Conservation (phyloP, 1,284 basidiomycete genomes). For the Ustilago bromivora region DNA sequence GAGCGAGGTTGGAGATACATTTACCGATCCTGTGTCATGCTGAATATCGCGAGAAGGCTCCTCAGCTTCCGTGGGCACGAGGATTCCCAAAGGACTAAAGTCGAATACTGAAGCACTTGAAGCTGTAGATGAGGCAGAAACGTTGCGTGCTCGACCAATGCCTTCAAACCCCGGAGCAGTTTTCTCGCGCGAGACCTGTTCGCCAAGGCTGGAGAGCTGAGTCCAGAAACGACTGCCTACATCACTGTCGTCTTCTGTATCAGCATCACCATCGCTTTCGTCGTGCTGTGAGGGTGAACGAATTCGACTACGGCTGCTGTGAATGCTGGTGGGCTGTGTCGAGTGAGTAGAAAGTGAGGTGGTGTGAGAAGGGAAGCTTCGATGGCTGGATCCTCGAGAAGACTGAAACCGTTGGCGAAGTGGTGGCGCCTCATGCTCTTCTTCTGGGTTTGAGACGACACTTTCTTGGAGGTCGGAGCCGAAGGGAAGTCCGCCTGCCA, state of each 20-base stretch:
- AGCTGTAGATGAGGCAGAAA: conserved; percentile 17
- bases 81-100: conserved; percentile 31
- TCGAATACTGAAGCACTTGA: conserved; percentile 30
- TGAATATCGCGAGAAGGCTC: background rate
- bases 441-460: background rate
- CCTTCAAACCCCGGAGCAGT: background rate
- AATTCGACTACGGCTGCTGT: conserved; percentile 12
- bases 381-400: conserved; percentile 21
- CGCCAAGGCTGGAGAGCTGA: conserved; percentile 19
- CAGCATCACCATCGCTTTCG: background rate
- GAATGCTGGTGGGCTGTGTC: conserved; percentile 19
- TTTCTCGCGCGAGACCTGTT: conserved; percentile 23
- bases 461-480: too few relatives aligned
- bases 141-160: background rate
- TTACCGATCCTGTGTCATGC: background rate
- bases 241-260: conserved; percentile 16
- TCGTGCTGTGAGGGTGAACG: background rate
- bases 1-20: background rate
- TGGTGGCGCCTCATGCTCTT: background rate
- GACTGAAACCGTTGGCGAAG: background rate
- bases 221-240: conserved; percentile 30
- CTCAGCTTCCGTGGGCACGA: conserved; percentile 13
- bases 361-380: conserved; percentile 16
- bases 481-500: background rate
- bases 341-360: conserved; percentile 15